Evolutionary conservation across 345 rosid species (phyloP).

Genomic region (Populus euphratica): DNA sequence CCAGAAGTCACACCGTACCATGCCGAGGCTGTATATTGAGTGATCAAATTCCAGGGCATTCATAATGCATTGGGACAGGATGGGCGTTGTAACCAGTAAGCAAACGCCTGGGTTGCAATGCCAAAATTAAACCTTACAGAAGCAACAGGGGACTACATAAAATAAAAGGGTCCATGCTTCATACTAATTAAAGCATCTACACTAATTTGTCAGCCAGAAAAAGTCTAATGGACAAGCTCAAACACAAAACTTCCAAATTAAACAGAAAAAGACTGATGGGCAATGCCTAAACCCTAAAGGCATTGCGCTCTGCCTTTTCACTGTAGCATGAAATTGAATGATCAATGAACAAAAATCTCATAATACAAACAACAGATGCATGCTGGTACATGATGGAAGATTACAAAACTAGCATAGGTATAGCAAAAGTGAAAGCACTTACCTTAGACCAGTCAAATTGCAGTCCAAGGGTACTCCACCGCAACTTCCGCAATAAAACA

Average conservation of each 20-base stretch:
- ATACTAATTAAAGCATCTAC: background rate
- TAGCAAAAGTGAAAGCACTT: background rate
- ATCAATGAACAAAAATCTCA: too few species aligned
- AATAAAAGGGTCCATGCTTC: background rate
- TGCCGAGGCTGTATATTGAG: background rate
- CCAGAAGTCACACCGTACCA: background rate
- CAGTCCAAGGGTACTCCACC: conserved; percentile 93
- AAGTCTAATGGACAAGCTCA: background rate
- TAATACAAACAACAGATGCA: too few species aligned
- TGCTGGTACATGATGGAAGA: background rate
- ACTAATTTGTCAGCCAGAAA: background rate
- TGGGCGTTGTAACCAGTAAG: background rate
- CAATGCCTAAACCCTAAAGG: too few species aligned
- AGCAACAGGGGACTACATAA: background rate
- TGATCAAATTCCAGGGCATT: background rate
- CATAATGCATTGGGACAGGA: background rate
- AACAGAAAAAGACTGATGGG: too few species aligned
- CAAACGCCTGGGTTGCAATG: background rate
- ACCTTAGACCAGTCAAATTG: conserved; percentile 98
- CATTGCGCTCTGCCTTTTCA: background rate
- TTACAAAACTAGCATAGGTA: background rate
- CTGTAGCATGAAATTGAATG: background rate
- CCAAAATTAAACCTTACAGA: background rate
- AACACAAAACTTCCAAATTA: background rate
- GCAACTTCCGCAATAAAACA: conserved; percentile 60